Conservation (phyloP, 2,329 filamentous ascomycete genomes). For the Pseudofabraea citricarpa region DNA sequence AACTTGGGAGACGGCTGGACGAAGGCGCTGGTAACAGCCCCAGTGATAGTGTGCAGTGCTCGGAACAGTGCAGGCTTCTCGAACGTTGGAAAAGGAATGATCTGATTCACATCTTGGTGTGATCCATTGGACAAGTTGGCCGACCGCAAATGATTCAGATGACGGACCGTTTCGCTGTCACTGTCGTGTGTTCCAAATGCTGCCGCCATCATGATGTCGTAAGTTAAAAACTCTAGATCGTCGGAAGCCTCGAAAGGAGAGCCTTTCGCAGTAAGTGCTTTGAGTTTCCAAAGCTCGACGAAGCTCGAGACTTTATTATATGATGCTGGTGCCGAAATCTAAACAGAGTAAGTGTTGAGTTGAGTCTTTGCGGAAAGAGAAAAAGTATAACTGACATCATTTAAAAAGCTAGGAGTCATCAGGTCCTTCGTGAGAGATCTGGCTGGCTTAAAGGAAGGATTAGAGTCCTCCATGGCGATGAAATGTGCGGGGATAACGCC, state of each 20-base stretch:
- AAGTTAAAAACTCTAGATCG: conserved; percentile 7
- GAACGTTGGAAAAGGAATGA: background rate
- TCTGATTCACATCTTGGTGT: conserved; percentile 2
- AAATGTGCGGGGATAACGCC: conserved; percentile 23
- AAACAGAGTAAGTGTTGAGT: too few species aligned
- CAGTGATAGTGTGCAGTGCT: background rate
- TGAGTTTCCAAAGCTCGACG: conserved; percentile 25
- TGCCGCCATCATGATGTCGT: conserved; percentile 8
- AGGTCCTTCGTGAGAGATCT: conserved; percentile 25
- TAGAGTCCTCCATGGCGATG: conserved; percentile 24
- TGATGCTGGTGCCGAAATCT: conserved; percentile 26
- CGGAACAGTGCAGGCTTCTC: background rate
- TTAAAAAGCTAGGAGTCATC: conserved; percentile 27
- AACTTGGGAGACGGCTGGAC: background rate
- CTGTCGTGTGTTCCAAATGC: conserved; percentile 8
- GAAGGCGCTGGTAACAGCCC: background rate
- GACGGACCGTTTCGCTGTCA: background rate
- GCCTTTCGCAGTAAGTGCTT: conserved; percentile 10
- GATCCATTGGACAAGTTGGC: background rate
- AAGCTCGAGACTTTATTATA: conserved; percentile 18
- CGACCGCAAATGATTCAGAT: background rate
- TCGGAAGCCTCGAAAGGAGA: conserved; percentile 7
- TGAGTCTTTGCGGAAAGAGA: too few species aligned
- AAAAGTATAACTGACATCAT: too few species aligned
- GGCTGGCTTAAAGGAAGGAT: conserved; percentile 22